phyloP scores from a whole-genome alignment of 108 stramenopile genomes.

The Chaetoceros tenuissimus region DNA sequence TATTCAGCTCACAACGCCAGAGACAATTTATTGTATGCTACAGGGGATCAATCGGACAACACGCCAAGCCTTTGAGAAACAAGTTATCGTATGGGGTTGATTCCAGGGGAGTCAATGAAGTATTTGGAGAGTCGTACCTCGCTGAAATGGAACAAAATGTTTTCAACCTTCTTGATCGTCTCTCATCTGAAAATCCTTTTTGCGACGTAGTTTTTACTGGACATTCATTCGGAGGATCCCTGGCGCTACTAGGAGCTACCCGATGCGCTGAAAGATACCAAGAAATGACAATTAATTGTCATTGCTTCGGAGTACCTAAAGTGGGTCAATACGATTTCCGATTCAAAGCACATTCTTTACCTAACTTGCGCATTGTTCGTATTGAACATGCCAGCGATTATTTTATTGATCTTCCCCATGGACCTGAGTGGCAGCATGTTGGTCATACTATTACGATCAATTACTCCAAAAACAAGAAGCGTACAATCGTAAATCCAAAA shows the following conservation, averaged over 20 bases:
- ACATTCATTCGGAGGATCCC: slow-evolving; percentile 55
- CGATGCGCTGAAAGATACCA: slow-evolving; percentile 53
- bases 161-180: slow-evolving; percentile 45
- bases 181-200: slow-evolving; percentile 63
- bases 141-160: slow-evolving; percentile 38
- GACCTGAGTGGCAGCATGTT: slow-evolving; percentile 34
- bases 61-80: slow-evolving; percentile 26
- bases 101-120: not conserved
- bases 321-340: slow-evolving; percentile 56
- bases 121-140: slow-evolving; percentile 5
- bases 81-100: slow-evolving; percentile 1
- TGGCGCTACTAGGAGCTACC: slow-evolving; percentile 54
- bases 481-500: slow-evolving; percentile 10
- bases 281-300: slow-evolving; percentile 42
- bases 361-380: slow-evolving; percentile 59
- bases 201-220: slow-evolving; percentile 73
- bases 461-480: not conserved
- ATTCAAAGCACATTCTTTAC: slow-evolving; percentile 47
- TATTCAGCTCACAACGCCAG: slow-evolving; percentile 51
- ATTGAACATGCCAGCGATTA: slow-evolving; percentile 49
- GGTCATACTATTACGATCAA: slow-evolving; percentile 41
- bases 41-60: slow-evolving; percentile 57
- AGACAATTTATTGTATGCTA: slow-evolving; percentile 63
- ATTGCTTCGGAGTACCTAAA: slow-evolving; percentile 51
- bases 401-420: slow-evolving; percentile 3